Evolutionary conservation across 2,329 filamentous ascomycete species (phyloP).

Genomic region (Xylaria sp.): DNA sequence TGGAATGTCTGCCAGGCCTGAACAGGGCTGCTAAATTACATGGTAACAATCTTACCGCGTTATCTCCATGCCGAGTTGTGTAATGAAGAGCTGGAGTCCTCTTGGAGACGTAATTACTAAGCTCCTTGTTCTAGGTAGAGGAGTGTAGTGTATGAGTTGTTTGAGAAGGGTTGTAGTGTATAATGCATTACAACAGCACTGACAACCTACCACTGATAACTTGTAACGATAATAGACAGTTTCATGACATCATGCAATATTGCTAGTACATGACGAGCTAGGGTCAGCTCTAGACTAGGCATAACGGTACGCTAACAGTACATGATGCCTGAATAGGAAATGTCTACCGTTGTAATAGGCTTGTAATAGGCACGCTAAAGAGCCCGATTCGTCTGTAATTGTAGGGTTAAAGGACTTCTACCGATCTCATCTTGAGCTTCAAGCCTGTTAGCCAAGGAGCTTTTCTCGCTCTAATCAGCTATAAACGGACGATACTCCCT

Average conservation of each 20-base stretch:
- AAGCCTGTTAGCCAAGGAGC: neutral
- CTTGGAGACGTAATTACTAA: slow-evolving; percentile 1
- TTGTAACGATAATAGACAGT: slow-evolving; percentile 8
- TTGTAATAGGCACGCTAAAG: slow-evolving; percentile 5
- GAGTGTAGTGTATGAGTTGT: neutral
- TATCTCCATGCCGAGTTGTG: slow-evolving; percentile 17
- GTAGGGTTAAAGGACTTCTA: neutral
- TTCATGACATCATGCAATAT: slow-evolving; percentile 38
- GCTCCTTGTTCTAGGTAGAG: neutral
- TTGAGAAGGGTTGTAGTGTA: neutral
- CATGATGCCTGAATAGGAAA: neutral
- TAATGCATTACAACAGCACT: neutral
- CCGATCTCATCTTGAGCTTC: slow-evolving; percentile 4
- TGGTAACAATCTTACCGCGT: slow-evolving; percentile 24
- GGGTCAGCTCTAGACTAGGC: neutral
- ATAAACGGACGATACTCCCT: neutral
- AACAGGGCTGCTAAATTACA: slow-evolving; percentile 26
- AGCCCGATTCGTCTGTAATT: slow-evolving; percentile 21
- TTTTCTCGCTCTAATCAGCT: neutral
- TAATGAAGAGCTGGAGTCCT: neutral
- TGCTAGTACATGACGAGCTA: slow-evolving; percentile 13
- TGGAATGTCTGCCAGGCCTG: slow-evolving; percentile 35
- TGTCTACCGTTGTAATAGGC: slow-evolving; percentile 3
- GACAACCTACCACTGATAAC: neutral
- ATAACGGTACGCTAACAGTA: neutral